Base-by-base conservation (phyloP, 768 basidiomycete genomes). In the Mycena latifolia region DNA sequence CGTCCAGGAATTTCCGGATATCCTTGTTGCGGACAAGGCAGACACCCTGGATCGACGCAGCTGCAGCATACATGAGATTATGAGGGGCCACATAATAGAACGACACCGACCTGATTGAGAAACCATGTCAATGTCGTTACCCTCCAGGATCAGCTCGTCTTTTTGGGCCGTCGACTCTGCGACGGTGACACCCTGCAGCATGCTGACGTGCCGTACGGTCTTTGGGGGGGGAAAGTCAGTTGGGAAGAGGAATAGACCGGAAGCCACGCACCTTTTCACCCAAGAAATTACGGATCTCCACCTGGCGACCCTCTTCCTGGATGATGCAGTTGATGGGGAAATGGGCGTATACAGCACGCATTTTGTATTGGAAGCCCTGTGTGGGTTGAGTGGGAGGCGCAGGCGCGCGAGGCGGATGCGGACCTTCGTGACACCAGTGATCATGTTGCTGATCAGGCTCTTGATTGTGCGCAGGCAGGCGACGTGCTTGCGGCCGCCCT, bases 361-460 rank as follows among this genome's bases (percentile, higher is more conserved):
- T 98, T 92, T 99, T 99, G 89, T 99, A 99, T 74, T 90, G 89
- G 90, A 99, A 99, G 68, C 98, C 98, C 96, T 96, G 72, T n/a
- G 46, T 57, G 50, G 17, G 27, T 14, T 18, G 15, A 8, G 50
- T 24, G n/a, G 46, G 56, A 48, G 62, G 51, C 63, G 41, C 48
- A 17, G 18, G n/a, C 24, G 31, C 9, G 45, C 18, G 35, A 37
- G 4, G 51, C 11, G 37, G 74, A 3, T 29, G 27, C 81, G 63
- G 65, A 91, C 95, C 89, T 96, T 95, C 55, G 95, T 98, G 68
- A 99, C 98, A 69, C 98, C 98, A 69, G 83, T 95, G 78, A 99
- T 88, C 96, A 99, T 95, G 87, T 99, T 99, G 80, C 88, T 89
- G 75, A 99, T 97, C 74, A 97, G 78, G 72, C 92, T 96, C 80